These are phyloP conservation scores for Fusarium avenaceum DNA, from an alignment of 2,329 filamentous ascomycete species.

Conservation along the genomic window DNA sequence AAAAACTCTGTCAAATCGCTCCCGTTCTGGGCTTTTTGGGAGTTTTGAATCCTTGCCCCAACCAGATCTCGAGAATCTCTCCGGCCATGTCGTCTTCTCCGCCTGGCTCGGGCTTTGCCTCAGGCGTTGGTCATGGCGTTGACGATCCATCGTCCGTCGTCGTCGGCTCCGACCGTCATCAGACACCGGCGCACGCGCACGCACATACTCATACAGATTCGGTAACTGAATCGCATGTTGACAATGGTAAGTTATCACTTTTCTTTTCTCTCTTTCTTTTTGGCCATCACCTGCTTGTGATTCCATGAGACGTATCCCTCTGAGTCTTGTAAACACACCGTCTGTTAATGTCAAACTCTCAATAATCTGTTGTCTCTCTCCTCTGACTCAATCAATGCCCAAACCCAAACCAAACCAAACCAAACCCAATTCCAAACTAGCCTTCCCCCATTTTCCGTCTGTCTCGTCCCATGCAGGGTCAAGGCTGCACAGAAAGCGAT, in stretches of 20 bases:
- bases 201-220: background rate
- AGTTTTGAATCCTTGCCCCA: too few species aligned
- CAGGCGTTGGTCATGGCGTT: slow-evolving; percentile 1
- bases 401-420: slow-evolving; percentile 17
- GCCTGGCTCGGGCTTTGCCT: slow-evolving; percentile 24
- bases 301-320: too few species aligned
- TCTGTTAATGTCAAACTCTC: too few species aligned
- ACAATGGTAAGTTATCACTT: slow-evolving; percentile 13
- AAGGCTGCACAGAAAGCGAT: slow-evolving; percentile 35
- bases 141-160: slow-evolving; percentile 25
- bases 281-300: background rate
- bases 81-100: background rate
- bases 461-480: slow-evolving; percentile 34
- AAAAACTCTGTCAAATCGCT: slow-evolving; percentile 27
- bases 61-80: too few species aligned
- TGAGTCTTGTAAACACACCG: too few species aligned
- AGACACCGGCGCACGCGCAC: slow-evolving; percentile 5
- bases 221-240: slow-evolving; percentile 8
- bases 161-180: slow-evolving; percentile 40
- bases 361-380: slow-evolving; percentile 10
- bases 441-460: slow-evolving; percentile 12
- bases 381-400: slow-evolving; percentile 8
- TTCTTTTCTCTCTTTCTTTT: background rate
- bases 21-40: slow-evolving; percentile 18
- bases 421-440: slow-evolving; percentile 3